Conservation (phyloP, 2,329 filamentous ascomycete species). For the Salinomyces thailandicus region DNA sequence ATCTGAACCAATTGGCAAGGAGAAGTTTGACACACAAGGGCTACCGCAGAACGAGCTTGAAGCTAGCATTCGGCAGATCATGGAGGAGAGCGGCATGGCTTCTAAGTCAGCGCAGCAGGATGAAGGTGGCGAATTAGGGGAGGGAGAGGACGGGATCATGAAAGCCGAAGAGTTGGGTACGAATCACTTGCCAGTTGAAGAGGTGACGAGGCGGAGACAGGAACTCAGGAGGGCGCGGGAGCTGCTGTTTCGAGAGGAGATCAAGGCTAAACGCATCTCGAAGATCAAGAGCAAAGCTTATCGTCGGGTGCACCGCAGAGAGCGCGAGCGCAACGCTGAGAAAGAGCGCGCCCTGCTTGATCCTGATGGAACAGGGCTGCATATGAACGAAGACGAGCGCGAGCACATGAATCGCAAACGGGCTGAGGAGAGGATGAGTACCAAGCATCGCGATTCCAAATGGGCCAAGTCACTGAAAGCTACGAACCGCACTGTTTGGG, state of each 20-base stretch:
- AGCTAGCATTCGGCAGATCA: slow-evolving; percentile 72
- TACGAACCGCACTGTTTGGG: slow-evolving; percentile 72
- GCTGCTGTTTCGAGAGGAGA: slow-evolving; percentile 76
- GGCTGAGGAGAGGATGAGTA: slow-evolving; percentile 75
- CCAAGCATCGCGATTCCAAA: slow-evolving; percentile 77
- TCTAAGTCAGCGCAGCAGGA: slow-evolving; percentile 48
- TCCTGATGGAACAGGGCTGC: slow-evolving; percentile 47
- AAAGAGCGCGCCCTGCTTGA: slow-evolving; percentile 47
- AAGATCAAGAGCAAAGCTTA: slow-evolving; percentile 99
- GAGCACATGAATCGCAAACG: slow-evolving; percentile 61
- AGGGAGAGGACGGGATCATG: slow-evolving; percentile 51
- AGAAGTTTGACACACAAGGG: slow-evolving; percentile 49
- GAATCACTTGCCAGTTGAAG: slow-evolving; percentile 61
- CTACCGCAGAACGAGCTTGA: slow-evolving; percentile 71
- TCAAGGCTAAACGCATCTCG: slow-evolving; percentile 83
- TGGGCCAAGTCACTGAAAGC: slow-evolving; percentile 82
- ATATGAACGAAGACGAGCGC: slow-evolving; percentile 50
- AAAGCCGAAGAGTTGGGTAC: slow-evolving; percentile 60
- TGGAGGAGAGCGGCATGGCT: slow-evolving; percentile 74
- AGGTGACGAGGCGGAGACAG: slow-evolving; percentile 60
- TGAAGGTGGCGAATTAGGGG: slow-evolving; percentile 48
- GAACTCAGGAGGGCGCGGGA: slow-evolving; percentile 74
- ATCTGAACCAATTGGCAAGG: slow-evolving; percentile 48
- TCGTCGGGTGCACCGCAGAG: slow-evolving; percentile 80
- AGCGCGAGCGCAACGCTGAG: slow-evolving; percentile 50